Evolutionary conservation across 805 yeast genomes (phyloP), one percentile per base, ranked within the genome.

Genomic region (Wickerhamiella hasegawae): DNA sequence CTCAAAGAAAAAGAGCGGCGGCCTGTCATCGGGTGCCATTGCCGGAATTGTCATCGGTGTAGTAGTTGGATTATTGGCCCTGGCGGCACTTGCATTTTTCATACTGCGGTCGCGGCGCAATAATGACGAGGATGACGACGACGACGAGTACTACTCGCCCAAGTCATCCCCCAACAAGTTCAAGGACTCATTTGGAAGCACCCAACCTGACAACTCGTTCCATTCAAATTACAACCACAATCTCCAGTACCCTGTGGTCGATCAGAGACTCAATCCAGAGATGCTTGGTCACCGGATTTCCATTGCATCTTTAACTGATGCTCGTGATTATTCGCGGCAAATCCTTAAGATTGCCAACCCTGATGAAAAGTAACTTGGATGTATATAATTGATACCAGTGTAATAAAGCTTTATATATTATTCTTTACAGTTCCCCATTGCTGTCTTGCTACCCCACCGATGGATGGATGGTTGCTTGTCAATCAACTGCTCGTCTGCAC

Each of bases 281-380:
- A 73, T 79, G 77, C 60, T 79, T 54, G 72, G 93, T 49, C 48
- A 54, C 12, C 64, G 94, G 44, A 65, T 81, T 41, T 73, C 84
- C 47, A 87, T 80, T 48, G 94, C 94, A 4, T 74, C 87, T 2
- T 62, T 85, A 36, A 85, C 92, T 9, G 92, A 83, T 53, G 92
- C 79, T 42, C 72, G 81, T 3, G 90, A 81, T 53, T 80, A 76
- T 57, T 67, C 80, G 33, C 65, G 84, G 51, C 82, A 82, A 59
- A 73, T 81, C 15, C 62, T 85, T 32, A 76, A 83, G 40, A 93
- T 85, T 10, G 85, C 93, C 23, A 85, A 85, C 49, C 94, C 95
- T 1, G 94, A 82, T 53, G 74, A 68, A 25, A 47, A 49, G 33
- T 31, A 32, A 14, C n/a, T n/a, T n/a, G n/a, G n/a, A n/a, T n/a